A percentile compares a stretch with the other conserved stretches of the same genome.
phyloP scores from a whole-genome alignment of 257 asterid genomes.

The Solanum pinnatisectum region DNA sequence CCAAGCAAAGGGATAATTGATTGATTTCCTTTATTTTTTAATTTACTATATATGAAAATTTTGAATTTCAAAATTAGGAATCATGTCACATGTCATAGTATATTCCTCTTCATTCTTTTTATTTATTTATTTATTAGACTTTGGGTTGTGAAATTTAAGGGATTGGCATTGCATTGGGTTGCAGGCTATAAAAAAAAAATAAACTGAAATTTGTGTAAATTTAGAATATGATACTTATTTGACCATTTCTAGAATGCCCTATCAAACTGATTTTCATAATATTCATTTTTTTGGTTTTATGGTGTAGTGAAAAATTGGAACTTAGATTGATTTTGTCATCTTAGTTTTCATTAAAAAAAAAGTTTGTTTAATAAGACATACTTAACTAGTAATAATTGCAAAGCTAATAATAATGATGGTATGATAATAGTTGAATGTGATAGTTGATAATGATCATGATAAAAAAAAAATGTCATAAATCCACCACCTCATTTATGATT shows the following conservation, averaged over 20 bases:
- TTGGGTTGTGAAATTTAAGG: background rate
- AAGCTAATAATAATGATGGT: background rate
- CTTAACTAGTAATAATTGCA: background rate
- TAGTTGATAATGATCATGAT: background rate
- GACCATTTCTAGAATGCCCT: background rate
- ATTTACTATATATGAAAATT: background rate
- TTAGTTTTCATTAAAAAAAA: background rate
- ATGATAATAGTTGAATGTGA: background rate
- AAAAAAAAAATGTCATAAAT: too few relatives aligned
- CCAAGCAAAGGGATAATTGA: background rate
- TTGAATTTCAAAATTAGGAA: background rate
- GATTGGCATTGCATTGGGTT: background rate
- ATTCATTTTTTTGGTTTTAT: background rate
- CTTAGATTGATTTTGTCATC: background rate
- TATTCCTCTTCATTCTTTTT: background rate
- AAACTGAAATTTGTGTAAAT: background rate
- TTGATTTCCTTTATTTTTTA: background rate
- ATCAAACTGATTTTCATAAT: background rate
- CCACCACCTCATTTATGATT: too few relatives aligned
- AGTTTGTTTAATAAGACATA: background rate
- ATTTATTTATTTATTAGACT: too few relatives aligned
- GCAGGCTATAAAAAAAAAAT: background rate
- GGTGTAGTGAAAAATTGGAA: background rate
- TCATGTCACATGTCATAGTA: background rate
- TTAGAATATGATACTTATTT: background rate